phyloP scores from a whole-genome alignment of 768 basidiomycete species.

The Psilocybe azurescens region DNA sequence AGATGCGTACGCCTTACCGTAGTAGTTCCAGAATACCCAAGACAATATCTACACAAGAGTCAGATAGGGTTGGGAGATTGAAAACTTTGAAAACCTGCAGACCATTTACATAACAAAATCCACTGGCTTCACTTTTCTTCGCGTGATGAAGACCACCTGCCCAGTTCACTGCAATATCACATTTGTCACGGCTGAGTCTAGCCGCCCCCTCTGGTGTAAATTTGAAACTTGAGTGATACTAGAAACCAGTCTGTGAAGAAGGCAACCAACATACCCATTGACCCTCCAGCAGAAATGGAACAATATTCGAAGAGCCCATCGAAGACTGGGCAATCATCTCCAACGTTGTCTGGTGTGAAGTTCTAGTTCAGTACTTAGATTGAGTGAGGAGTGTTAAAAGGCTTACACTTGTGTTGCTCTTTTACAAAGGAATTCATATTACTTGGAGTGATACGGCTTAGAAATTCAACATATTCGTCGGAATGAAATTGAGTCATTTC shows the following conservation, averaged over 20 bases:
- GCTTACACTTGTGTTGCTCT: conserved; percentile 95
- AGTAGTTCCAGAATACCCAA: conserved; percentile 95
- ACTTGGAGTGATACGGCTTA: conserved; percentile 90
- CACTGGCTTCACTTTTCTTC: conserved; percentile 98
- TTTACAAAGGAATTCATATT: conserved; percentile 94
- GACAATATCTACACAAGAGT: conserved; percentile 79
- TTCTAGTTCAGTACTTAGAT: not conserved
- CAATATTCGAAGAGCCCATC: conserved; percentile 99
- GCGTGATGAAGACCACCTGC: conserved; percentile 98
- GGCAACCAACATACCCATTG: conserved; percentile 77
- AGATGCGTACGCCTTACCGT: conserved; percentile 47
- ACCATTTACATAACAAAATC: conserved; percentile 99
- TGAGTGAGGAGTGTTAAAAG: not conserved
- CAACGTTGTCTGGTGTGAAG: conserved; percentile 80
- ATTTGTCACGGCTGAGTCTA: conserved; percentile 92
- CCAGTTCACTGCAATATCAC: conserved; percentile 99
- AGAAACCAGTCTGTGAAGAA: conserved; percentile 3
- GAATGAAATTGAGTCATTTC: conserved; percentile 99
- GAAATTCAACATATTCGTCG: conserved; percentile 98
- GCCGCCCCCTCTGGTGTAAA: conserved; percentile 89
- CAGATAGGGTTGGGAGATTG: conserved; percentile 1
- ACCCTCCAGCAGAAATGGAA: conserved; percentile 99
- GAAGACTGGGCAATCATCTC: conserved; percentile 98
- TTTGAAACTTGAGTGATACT: conserved; percentile 11
- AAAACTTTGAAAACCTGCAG: conserved; percentile 19